These are phyloP conservation scores for Chlamydomonas schloesseri DNA, from an alignment of 139 green algal species.

Conservation along the genomic window DNA sequence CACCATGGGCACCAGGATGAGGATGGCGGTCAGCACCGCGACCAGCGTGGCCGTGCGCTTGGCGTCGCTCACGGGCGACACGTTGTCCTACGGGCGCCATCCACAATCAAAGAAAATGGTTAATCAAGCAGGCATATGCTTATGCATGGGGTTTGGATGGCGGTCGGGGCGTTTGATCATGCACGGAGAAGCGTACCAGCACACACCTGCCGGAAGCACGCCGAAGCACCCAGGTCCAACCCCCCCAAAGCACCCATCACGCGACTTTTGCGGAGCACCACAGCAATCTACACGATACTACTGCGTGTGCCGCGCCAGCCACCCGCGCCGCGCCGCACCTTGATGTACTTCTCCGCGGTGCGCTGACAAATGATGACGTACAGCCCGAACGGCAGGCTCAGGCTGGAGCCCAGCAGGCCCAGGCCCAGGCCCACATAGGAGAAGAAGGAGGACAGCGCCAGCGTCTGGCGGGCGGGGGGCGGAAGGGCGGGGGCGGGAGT, in stretches of 20 bases:
- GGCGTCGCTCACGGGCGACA: slow-evolving; percentile 55
- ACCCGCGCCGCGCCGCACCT: not conserved
- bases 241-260: no score
- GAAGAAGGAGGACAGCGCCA: slow-evolving; percentile 83
- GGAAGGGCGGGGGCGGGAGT: slow-evolving; percentile 59
- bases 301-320: no score
- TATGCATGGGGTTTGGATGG: no score
- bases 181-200: no score
- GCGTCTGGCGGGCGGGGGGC: slow-evolving; percentile 43
- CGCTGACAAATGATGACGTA: slow-evolving; percentile 91
- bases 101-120: no score
- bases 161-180: no score
- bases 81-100: slow-evolving; percentile 67
- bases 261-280: no score
- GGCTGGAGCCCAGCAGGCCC: slow-evolving; percentile 78
- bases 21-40: slow-evolving; percentile 68
- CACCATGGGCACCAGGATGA: slow-evolving; percentile 78
- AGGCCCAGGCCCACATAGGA: slow-evolving; percentile 87
- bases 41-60: slow-evolving; percentile 63
- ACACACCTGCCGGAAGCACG: no score
- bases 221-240: no score
- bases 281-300: no score
- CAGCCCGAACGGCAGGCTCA: slow-evolving; percentile 88
- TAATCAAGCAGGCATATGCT: no score
- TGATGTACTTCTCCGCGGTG: slow-evolving; percentile 78